Evolutionary conservation across 179 eudicot genomes (phyloP).

Genomic region (Amaranthus tricolor): DNA sequence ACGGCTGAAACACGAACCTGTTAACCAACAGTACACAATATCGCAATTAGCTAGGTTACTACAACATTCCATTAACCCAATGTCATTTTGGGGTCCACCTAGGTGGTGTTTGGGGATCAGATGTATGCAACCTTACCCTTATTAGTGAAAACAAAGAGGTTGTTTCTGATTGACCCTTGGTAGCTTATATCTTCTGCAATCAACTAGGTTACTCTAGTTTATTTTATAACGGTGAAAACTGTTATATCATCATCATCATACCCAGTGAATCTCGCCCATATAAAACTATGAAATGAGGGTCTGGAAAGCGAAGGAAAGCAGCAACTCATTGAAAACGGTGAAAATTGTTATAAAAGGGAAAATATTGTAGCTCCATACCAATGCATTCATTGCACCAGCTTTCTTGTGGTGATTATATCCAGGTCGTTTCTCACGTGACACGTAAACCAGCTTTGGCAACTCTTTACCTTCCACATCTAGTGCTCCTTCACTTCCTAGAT

Average conservation of each 20-base stretch:
- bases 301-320: no score
- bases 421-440: slow-evolving; percentile 89
- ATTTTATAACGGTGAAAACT: background rate
- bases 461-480: slow-evolving; percentile 84
- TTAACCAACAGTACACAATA: slow-evolving; percentile 2
- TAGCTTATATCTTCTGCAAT: no score
- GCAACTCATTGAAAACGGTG: background rate
- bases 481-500: slow-evolving; percentile 82
- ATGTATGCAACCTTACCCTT: no score
- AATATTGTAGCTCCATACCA: slow-evolving; percentile 35
- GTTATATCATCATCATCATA: no score
- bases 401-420: slow-evolving; percentile 87
- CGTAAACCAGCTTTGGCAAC: slow-evolving; percentile 74
- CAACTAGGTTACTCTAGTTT: background rate
- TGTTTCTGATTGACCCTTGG: no score
- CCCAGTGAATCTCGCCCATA: no score
- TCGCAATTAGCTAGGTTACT: background rate
- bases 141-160: no score
- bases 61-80: no score
- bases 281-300: no score
- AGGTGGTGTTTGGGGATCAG: no score
- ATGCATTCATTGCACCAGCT: slow-evolving; percentile 91
- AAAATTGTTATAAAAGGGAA: background rate
- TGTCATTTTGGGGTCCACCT: no score
- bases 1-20: slow-evolving; percentile 88